Evolutionary conservation across 2,329 filamentous ascomycete genomes (phyloP).

Genomic region (Delphinella strobiligena): DNA sequence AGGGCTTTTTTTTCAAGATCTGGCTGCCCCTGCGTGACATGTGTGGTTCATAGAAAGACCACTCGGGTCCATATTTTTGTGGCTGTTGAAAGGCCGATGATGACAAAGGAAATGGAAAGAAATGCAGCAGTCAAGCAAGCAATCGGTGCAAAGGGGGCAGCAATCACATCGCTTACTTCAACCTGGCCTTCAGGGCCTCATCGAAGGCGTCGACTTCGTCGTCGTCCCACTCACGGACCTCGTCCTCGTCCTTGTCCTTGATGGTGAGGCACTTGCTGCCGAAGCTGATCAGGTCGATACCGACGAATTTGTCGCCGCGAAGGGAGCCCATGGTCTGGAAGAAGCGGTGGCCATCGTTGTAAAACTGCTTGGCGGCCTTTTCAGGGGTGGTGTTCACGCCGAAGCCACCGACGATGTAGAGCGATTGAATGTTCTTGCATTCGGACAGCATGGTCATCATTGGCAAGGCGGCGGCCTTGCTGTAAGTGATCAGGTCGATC

Average conservation of each 20-base stretch:
- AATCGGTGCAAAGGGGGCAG: too few species aligned
- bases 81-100: too few species aligned
- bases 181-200: constrained; percentile 15
- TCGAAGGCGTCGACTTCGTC: constrained; percentile 16
- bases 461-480: constrained; percentile 18
- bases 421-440: constrained; percentile 15
- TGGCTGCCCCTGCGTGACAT: too few species aligned
- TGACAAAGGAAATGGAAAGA: background rate
- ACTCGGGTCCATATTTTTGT: too few species aligned
- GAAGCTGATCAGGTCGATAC: constrained; percentile 19
- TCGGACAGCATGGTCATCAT: constrained; percentile 22
- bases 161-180: constrained; percentile 25
- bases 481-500: constrained; percentile 19
- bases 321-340: constrained; percentile 14
- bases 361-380: constrained; percentile 24
- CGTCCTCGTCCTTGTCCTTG: constrained; percentile 18
- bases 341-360: constrained; percentile 21
- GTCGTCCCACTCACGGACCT: constrained; percentile 11
- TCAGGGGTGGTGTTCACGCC: constrained; percentile 16
- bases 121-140: constrained; percentile 4
- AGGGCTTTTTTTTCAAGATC: too few species aligned
- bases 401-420: constrained; percentile 20
- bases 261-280: constrained; percentile 15
- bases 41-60: too few species aligned
- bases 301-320: constrained; percentile 16